Conservation (phyloP, 75 land plant species). For the Selaginella moellendorffii region DNA sequence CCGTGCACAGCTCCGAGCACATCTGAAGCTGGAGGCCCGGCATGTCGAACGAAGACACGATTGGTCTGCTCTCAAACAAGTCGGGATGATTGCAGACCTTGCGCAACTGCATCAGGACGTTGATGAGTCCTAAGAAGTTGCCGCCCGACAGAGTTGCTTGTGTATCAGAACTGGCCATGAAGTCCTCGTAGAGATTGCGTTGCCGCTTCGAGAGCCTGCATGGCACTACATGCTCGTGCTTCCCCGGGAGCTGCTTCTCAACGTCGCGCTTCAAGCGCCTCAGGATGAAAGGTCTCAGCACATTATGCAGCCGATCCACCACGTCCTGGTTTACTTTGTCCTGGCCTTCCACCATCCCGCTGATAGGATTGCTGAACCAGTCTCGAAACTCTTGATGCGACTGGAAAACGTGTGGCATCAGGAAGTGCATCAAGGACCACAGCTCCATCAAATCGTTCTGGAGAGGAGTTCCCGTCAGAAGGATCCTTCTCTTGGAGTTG, state of each 20-base stretch:
- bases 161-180: slow-evolving; percentile 96
- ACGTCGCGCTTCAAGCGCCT: slow-evolving; percentile 95
- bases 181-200: slow-evolving; percentile 94
- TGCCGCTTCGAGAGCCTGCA: slow-evolving; percentile 90
- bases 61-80: slow-evolving; percentile 96
- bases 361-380: slow-evolving; percentile 96
- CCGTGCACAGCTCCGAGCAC: slow-evolving; percentile 48
- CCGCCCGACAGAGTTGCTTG: slow-evolving; percentile 91
- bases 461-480: slow-evolving; percentile 94
- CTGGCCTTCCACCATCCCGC: slow-evolving; percentile 96
- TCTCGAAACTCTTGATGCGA: slow-evolving; percentile 99
- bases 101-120: slow-evolving; percentile 94
- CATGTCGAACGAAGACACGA: slow-evolving; percentile 94
- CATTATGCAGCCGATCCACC: slow-evolving; percentile 93
- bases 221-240: slow-evolving; percentile 81
- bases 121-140: slow-evolving; percentile 88
- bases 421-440: slow-evolving; percentile 98
- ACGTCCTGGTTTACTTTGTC: slow-evolving; percentile 89
- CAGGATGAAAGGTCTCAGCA: slow-evolving; percentile 87
- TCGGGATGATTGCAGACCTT: slow-evolving; percentile 99
- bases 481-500: slow-evolving; percentile 88
- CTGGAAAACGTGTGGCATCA: slow-evolving; percentile 99
- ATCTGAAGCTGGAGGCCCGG: slow-evolving; percentile 59
- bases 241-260: slow-evolving; percentile 92
- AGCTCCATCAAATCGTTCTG: slow-evolving; percentile 99